Evolutionary conservation across 495 filamentous ascomycete genomes (phyloP).

Genomic region (Usnea hakonensis): DNA sequence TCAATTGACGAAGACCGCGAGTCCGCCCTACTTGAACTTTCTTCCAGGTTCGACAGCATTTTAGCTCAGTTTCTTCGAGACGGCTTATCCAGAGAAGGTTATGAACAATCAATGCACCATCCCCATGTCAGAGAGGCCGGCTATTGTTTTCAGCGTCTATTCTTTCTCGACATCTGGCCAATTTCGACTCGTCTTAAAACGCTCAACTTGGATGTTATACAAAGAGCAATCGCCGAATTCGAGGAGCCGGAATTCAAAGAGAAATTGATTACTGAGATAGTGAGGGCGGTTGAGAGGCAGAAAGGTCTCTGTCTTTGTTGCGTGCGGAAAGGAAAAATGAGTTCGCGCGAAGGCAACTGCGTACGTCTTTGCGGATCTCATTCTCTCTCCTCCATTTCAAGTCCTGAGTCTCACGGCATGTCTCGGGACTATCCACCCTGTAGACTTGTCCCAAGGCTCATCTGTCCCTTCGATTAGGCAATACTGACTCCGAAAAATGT

Average conservation of each 20-base stretch:
- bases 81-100: too few relatives aligned
- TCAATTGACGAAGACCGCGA: not conserved
- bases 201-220: not conserved
- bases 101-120: too few relatives aligned
- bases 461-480: too few relatives aligned
- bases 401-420: too few relatives aligned
- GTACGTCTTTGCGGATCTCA: too few relatives aligned
- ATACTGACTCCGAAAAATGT: too few relatives aligned
- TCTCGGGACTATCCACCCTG: too few relatives aligned
- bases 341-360: not conserved
- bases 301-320: not conserved
- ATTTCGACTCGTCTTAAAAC: not conserved
- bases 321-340: not conserved
- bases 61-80: not conserved
- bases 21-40: not conserved
- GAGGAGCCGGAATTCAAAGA: not conserved
- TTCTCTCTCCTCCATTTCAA: too few relatives aligned
- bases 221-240: not conserved
- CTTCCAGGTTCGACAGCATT: not conserved
- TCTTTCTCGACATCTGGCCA: not conserved
- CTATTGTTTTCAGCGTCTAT: not conserved
- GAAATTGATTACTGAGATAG: not conserved
- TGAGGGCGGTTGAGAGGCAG: not conserved
- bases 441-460: too few relatives aligned
- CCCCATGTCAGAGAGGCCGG: not conserved